A percentile compares a stretch with the other conserved stretches of the same genome.
Conservation (phyloP, 176 grass and related monocot genomes). For the Musa troglodytarum region DNA sequence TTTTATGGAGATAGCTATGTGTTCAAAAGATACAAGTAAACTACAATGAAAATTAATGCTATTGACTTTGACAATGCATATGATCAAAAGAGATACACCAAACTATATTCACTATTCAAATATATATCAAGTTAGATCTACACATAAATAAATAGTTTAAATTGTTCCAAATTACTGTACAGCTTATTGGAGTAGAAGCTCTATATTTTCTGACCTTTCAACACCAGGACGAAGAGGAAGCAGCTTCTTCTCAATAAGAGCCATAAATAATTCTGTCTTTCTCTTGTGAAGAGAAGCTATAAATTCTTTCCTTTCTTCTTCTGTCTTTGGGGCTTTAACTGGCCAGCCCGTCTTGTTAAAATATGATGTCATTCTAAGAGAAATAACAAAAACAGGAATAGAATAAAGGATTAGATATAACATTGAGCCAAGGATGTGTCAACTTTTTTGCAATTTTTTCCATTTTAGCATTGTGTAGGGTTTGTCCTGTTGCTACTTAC, state of each 20-base stretch:
- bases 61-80: too few species aligned
- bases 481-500: too few species aligned
- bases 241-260: constrained; percentile 84
- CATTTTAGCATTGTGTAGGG: background rate
- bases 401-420: background rate
- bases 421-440: background rate
- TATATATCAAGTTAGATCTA: background rate
- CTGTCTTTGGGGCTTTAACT: constrained; percentile 55
- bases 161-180: too few species aligned
- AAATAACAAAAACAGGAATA: background rate
- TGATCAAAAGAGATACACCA: too few species aligned
- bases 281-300: constrained; percentile 90
- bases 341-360: constrained; percentile 91
- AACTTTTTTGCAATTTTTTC: background rate
- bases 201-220: constrained; percentile 48
- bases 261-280: constrained; percentile 95
- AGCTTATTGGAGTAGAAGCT: background rate
- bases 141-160: too few species aligned
- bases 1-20: too few species aligned
- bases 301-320: constrained; percentile 77
- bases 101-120: constrained; percentile 4
- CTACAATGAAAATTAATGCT: too few species aligned
- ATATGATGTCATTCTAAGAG: constrained; percentile 77
- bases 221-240: constrained; percentile 96
- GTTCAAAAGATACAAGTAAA: too few species aligned